These are phyloP conservation scores for Penicillium sp. DNA, from an alignment of 2,329 filamentous ascomycete genomes.

Conservation along the genomic window DNA sequence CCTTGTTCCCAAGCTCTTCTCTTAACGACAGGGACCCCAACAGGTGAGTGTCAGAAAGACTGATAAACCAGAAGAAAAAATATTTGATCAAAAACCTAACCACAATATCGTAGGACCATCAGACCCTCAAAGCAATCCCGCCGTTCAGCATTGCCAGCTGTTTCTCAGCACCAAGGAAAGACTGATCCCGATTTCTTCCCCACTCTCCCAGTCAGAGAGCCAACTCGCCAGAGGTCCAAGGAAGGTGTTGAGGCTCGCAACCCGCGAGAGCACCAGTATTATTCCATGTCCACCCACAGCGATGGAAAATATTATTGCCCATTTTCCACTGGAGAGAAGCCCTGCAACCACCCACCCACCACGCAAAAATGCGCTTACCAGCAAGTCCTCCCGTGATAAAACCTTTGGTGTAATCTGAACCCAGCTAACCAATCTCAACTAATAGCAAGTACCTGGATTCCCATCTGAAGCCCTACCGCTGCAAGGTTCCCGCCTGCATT, in stretches of 20 bases:
- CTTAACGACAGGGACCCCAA: constrained; percentile 42
- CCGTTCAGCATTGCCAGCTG: constrained; percentile 35
- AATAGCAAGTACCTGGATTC: constrained; percentile 93
- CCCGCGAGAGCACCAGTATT: constrained; percentile 44
- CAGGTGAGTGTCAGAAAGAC: constrained; percentile 33
- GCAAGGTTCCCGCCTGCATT: constrained; percentile 80
- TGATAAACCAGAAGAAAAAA: neutral
- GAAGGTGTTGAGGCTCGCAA: constrained; percentile 39
- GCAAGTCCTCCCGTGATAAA: constrained; percentile 56
- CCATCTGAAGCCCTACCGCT: constrained; percentile 92
- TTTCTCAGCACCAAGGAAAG: constrained; percentile 30
- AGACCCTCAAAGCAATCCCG: constrained; percentile 39
- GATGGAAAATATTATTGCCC: constrained; percentile 95
- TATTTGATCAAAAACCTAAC: constrained; percentile 9
- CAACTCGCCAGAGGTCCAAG: constrained; percentile 37
- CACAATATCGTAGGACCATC: constrained; percentile 36
- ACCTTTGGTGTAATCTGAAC: constrained; percentile 1
- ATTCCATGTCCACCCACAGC: constrained; percentile 41
- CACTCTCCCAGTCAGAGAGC: constrained; percentile 34
- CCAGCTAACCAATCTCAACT: constrained; percentile 23
- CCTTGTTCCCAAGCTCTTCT: constrained; percentile 41
- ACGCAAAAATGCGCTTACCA: constrained; percentile 99
- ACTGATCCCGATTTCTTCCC: constrained; percentile 39
- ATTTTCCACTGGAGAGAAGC: constrained; percentile 63
- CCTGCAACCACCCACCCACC: constrained; percentile 87